Evolutionary conservation across 768 basidiomycete genomes (phyloP), one percentile per base, ranked within the genome.

Genomic region (Rhodotorula taiwanensis): DNA sequence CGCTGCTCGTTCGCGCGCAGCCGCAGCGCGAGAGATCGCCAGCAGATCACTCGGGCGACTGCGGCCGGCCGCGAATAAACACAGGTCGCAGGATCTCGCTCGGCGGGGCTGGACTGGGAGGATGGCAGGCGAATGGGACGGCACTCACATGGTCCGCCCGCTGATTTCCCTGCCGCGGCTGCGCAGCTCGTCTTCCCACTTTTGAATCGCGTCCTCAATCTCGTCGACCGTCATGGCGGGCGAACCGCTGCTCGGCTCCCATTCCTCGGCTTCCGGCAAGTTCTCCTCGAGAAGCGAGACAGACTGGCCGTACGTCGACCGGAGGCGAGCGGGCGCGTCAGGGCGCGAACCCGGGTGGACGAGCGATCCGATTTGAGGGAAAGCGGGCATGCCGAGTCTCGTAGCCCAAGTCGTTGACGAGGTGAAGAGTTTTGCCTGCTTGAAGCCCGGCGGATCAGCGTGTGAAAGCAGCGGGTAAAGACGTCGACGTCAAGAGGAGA

Each of bases 101-200:
- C n/a, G n/a, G n/a, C n/a, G n/a, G n/a, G n/a, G n/a, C n/a, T n/a
- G n/a, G n/a, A n/a, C n/a, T n/a, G n/a, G n/a, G n/a, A n/a, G n/a
- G n/a, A n/a, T n/a, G n/a, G n/a, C n/a, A n/a, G n/a, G n/a, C n/a
- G n/a, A n/a, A n/a, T n/a, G n/a, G n/a, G 91, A 88, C 76, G 92
- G 90, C 77, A 95, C 85, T 71, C 94, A 93, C 72, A 98, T 82
- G 75, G 95, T 87, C 47, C 93, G 83, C 3, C 92, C 93, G 8
- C 86, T 86, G 47, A 95, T 82, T 2, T 83, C 79, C 58, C 87
- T 83, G 47, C 84, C 86, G 60, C 85, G 83, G 3, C 81, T 81
- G 57, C 77, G 78, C 75, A 88, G 87, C 58, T 86, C 80, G 0
- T 81, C 81, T 76, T 94, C 87, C 73, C 93, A 85, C 14, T 79